A percentile compares a stretch with the other conserved stretches of the same genome.
Conservation (phyloP, 2,329 filamentous ascomycete species). For the Ophiostoma triangulosporum region DNA sequence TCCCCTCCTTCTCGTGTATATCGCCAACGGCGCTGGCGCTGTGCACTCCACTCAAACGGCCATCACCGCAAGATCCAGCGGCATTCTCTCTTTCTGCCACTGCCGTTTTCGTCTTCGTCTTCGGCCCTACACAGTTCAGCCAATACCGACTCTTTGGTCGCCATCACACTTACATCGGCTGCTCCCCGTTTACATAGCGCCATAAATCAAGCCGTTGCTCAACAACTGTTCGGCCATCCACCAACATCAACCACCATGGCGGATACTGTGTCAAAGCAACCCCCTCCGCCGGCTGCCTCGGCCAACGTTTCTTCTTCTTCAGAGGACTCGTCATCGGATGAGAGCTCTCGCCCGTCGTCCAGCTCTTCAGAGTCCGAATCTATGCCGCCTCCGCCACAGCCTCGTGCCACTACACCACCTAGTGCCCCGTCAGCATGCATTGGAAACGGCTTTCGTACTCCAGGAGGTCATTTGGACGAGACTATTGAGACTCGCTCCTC, state of each 20-base stretch:
- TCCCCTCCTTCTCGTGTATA: constrained; percentile 17
- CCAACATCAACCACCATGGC: constrained; percentile 8
- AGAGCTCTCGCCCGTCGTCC: not conserved
- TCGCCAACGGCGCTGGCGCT: constrained; percentile 23
- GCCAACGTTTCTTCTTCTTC: not conserved
- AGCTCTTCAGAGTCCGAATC: constrained; percentile 18
- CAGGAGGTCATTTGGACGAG: constrained; percentile 20
- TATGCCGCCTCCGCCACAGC: constrained; percentile 25
- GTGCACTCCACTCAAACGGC: constrained; percentile 24
- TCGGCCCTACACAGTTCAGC: not conserved
- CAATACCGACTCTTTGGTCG: not conserved
- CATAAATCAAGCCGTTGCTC: constrained; percentile 13
- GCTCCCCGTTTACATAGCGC: constrained; percentile 4
- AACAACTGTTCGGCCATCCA: constrained; percentile 10
- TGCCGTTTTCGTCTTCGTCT: constrained; percentile 1
- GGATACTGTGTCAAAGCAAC: not conserved
- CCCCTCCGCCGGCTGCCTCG: constrained; percentile 4
- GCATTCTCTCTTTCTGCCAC: constrained; percentile 1
- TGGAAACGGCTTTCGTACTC: not conserved
- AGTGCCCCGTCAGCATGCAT: constrained; percentile 5
- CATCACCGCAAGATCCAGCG: constrained; percentile 24
- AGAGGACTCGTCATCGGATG: constrained; percentile 1
- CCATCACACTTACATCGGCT: not conserved
- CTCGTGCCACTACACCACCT: constrained; percentile 15
- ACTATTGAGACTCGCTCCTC: constrained; percentile 30